Base-by-base conservation (phyloP, 192 early-diverging fungal species). In the Linnemannia schmuckeri region DNA sequence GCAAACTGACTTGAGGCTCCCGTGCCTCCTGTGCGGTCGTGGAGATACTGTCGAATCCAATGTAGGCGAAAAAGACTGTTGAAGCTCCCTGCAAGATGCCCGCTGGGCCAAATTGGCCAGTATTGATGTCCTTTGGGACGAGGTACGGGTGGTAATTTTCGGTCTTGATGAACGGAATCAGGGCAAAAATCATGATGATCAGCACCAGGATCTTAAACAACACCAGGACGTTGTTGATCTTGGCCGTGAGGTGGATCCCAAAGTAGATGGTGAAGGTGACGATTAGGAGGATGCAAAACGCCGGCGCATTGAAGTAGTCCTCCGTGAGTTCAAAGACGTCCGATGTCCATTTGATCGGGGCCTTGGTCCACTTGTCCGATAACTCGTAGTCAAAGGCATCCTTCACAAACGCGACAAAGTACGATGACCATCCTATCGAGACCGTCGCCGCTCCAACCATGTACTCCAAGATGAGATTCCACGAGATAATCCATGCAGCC, bases 391-490 rank as follows among this genome's bases (percentile, higher is more conserved):
- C 80, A 70, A 95, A 95, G 12, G 93, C 93, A 72, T 96, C 94
- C 18, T 69, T 30, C 55, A 97, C 88, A 72, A 97, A 95, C 5
- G 84, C 84, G 12, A 92, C 93, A 79, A 98, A 89, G 81, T 98
- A 98, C 0, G 88, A 90, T 24, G 96, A 96, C 96, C 96, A 98
- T 12, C 96, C 95, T 78, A 92, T 90, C 22, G 96, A 93, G 44
- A 97, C 96, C 0, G 96, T 94, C 1, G 96, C 95, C 27, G 96
- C 94, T 5, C 95, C 95, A 22, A 97, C 94, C 85, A 97, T 89
- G 83, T 97, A 98, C 89, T 98, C 97, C 40, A 98, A 88, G 17
- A 96, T 95, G 47, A 98, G 87, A 88, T 97, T 95, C 97, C 97
- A 98, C 20, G 96, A 97, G 79, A 97, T 95, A 55, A 96, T 95